A percentile compares a stretch with the other conserved stretches of the same genome.
These are phyloP conservation scores for Aegilops umbellulata DNA, from an alignment of 176 grass and related monocot genomes.

Conservation along the genomic window DNA sequence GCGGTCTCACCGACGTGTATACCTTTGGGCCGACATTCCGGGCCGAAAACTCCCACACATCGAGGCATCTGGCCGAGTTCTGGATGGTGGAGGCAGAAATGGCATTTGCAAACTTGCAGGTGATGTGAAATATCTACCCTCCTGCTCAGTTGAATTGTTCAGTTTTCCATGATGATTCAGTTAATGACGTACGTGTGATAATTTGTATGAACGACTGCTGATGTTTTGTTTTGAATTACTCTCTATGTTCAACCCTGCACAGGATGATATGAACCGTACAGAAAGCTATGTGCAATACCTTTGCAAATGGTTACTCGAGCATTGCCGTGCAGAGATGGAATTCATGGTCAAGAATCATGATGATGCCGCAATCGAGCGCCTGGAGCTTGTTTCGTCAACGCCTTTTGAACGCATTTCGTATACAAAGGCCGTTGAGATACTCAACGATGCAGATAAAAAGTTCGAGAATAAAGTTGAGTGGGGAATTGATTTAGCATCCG, in stretches of 20 bases:
- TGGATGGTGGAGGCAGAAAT: slow-evolving; percentile 67
- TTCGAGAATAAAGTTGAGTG: slow-evolving; percentile 90
- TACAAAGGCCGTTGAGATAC: slow-evolving; percentile 69
- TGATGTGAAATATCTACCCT: slow-evolving; percentile 6
- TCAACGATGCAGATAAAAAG: slow-evolving; percentile 59
- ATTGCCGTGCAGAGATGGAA: slow-evolving; percentile 78
- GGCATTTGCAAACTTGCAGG: slow-evolving; percentile 92
- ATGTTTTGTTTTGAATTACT: no score
- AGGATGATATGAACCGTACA: slow-evolving; percentile 81
- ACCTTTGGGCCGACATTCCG: no score
- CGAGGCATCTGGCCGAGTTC: no score
- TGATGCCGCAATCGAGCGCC: slow-evolving; percentile 69
- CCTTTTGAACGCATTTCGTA: slow-evolving; percentile 76
- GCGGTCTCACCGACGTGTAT: slow-evolving; percentile 72
- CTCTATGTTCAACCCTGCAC: no score
- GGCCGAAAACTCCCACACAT: no score
- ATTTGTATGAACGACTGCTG: no score
- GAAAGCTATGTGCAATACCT: slow-evolving; percentile 88
- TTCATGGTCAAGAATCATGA: slow-evolving; percentile 86
- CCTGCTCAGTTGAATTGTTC: no score
- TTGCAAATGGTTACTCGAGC: slow-evolving; percentile 78
- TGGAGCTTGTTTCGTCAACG: slow-evolving; percentile 69
- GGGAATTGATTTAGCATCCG: slow-evolving; percentile 97
- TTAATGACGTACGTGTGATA: no score
- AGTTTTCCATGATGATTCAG: no score